A percentile compares a stretch with the other conserved stretches of the same genome.
phyloP scores from a whole-genome alignment of 1,284 basidiomycete genomes.

The Phellinidium pouzarii region DNA sequence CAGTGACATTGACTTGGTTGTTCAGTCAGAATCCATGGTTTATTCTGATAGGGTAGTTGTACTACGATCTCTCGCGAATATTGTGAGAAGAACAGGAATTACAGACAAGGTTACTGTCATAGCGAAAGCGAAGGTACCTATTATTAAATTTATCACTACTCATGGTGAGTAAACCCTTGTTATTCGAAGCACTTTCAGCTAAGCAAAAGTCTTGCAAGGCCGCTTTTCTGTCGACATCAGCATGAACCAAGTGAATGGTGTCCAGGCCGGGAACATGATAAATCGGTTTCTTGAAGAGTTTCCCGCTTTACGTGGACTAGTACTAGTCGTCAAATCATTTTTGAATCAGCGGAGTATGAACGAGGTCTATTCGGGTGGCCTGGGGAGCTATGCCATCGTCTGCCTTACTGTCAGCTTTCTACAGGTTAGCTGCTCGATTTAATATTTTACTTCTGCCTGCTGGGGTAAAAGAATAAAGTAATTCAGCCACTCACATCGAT shows the following conservation, averaged over 20 bases:
- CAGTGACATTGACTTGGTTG: slow-evolving; percentile 75
- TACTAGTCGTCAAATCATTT: slow-evolving; percentile 87
- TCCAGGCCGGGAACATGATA: slow-evolving; percentile 77
- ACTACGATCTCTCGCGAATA: slow-evolving; percentile 57
- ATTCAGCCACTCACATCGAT: slow-evolving; percentile 19
- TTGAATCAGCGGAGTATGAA: slow-evolving; percentile 90
- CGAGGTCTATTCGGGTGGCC: slow-evolving; percentile 92
- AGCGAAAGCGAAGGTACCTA: slow-evolving; percentile 86
- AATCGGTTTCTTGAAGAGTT: slow-evolving; percentile 73
- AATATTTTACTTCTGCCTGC: neutral
- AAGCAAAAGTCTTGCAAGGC: slow-evolving; percentile 33
- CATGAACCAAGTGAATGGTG: slow-evolving; percentile 82
- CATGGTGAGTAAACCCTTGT: slow-evolving; percentile 32
- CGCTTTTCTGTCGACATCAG: slow-evolving; percentile 86
- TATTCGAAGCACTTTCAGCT: neutral
- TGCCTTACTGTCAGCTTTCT: slow-evolving; percentile 91
- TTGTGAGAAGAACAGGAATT: slow-evolving; percentile 54
- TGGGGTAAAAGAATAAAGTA: neutral
- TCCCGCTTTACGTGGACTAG: slow-evolving; percentile 72
- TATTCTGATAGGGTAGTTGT: slow-evolving; percentile 52
- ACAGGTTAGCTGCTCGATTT: slow-evolving; percentile 42
- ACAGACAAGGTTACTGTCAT: slow-evolving; percentile 78
- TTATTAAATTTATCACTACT: slow-evolving; percentile 85
- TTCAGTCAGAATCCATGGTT: slow-evolving; percentile 61
- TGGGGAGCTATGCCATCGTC: slow-evolving; percentile 93